A percentile compares a stretch with the other conserved stretches of the same genome.
phyloP scores from a whole-genome alignment of 495 filamentous ascomycete genomes.

The Lepraria neglecta region DNA sequence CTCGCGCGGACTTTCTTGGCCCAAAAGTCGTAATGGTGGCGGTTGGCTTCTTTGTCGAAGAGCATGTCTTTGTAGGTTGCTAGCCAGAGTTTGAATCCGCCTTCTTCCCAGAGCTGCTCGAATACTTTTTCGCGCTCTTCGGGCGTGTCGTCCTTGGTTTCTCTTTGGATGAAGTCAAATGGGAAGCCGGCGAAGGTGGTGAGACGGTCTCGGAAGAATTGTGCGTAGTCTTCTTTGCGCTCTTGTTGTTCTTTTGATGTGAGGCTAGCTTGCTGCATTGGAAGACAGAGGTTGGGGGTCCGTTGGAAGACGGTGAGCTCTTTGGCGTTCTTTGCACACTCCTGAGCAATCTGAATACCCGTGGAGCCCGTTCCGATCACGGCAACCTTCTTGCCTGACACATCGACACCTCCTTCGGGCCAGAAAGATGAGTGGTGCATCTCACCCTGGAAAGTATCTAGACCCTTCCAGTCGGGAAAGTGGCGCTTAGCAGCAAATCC shows the following conservation, averaged over 20 bases:
- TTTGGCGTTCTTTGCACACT: slow-evolving; percentile 34
- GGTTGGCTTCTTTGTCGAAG: slow-evolving; percentile 43
- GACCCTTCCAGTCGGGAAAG: slow-evolving; percentile 45
- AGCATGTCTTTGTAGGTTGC: slow-evolving; percentile 47
- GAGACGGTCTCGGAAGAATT: slow-evolving; percentile 42
- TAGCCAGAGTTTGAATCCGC: slow-evolving; percentile 50
- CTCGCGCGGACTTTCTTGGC: slow-evolving; percentile 44
- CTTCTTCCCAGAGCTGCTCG: slow-evolving; percentile 41
- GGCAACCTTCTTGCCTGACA: slow-evolving; percentile 45
- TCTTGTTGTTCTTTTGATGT: slow-evolving; percentile 41
- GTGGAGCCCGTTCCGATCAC: slow-evolving; percentile 57
- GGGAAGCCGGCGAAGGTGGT: slow-evolving; percentile 44
- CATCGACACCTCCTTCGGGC: slow-evolving; percentile 46
- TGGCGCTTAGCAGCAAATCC: slow-evolving; percentile 34
- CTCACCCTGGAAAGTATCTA: slow-evolving; percentile 47
- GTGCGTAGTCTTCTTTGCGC: slow-evolving; percentile 38
- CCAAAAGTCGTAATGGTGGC: slow-evolving; percentile 49
- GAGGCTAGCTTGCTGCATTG: slow-evolving; percentile 44
- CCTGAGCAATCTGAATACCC: slow-evolving; percentile 53
- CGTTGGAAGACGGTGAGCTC: slow-evolving; percentile 47
- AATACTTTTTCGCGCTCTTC: slow-evolving; percentile 45
- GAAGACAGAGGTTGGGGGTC: slow-evolving; percentile 49
- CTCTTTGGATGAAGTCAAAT: slow-evolving; percentile 37
- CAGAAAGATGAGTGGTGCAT: slow-evolving; percentile 55
- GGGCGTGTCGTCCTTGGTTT: slow-evolving; percentile 42